Percentiles rank a stretch among this genome's conserved stretches.
phyloP scores from a whole-genome alignment of 2,329 filamentous ascomycete species.

The Colletotrichum camelliae region DNA sequence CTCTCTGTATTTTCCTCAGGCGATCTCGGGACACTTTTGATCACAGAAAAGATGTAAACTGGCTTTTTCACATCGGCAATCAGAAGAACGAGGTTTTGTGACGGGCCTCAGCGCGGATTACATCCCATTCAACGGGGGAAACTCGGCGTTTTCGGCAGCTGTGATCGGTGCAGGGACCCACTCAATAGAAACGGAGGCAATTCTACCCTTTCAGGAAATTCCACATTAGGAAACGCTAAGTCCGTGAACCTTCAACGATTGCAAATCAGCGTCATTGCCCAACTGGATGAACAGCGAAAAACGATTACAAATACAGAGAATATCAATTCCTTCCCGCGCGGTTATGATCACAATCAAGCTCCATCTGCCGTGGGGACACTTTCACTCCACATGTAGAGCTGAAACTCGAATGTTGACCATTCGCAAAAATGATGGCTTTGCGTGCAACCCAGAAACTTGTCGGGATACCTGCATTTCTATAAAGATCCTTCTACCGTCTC shows the following conservation, averaged over 20 bases:
- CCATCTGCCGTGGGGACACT: fast-evolving
- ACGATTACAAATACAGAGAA: not conserved
- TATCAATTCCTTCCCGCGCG: not conserved
- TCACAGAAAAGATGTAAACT: not conserved
- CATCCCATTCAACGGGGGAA: fast-evolving
- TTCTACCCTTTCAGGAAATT: not conserved
- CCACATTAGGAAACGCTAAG: not conserved
- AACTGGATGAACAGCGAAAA: not conserved
- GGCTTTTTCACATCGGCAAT: not conserved
- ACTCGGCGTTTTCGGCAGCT: not conserved
- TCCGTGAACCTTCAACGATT: not conserved
- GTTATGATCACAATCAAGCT: fast-evolving
- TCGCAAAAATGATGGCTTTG: not conserved
- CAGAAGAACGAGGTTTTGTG: fast-evolving
- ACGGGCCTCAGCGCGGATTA: not conserved
- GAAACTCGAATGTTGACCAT: fast-evolving
- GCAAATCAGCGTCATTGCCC: not conserved
- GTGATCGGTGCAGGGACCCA: not conserved
- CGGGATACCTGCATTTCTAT: fast-evolving
- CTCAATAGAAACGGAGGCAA: not conserved
- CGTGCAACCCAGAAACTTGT: not conserved
- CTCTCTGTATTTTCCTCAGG: too few relatives aligned
- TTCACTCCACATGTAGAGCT: fast-evolving
- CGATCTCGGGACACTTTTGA: too few relatives aligned
- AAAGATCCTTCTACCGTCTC: not conserved